Base-by-base conservation (phyloP, 2,329 filamentous ascomycete genomes). In the Epichloe hybrida region DNA sequence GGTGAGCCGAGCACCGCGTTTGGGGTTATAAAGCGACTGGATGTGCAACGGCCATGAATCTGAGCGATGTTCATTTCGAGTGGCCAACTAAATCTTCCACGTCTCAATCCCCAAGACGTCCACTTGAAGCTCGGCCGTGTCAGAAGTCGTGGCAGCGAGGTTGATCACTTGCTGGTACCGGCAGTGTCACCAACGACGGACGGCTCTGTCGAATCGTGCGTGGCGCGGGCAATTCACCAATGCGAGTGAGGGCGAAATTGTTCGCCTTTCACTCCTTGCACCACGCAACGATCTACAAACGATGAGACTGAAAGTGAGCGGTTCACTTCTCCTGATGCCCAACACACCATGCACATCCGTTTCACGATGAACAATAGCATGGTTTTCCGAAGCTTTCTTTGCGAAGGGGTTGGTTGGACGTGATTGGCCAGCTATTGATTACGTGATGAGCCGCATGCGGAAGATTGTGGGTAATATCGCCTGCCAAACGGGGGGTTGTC, bases 381-480 rank as follows among this genome's bases (percentile, higher is more conserved):
- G 35, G n/a, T 27, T 43, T 49, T 49, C 35, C 23, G 43, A 38
- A 21, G 39, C 46, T 11, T n/a, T n/a, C 39, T 15, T 39, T 37
- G 44, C 20, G 17, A 48, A 41, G 27, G 27, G 27, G 11, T 13
- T 36, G 37, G 20, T n/a, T 35, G 46, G 38, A 36, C 37, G 37
- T 55, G 49, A 53, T 53, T 55, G 53, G 53, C 21, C 44, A 41
- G 9, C 8, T 13, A 13, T 3, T 35, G 53, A 44, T 55, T 55
- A 55, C 52, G 53, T 55, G 46, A 55, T 53, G 49, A 20, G 23
- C 46, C 37, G 36, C 36, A 31, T n/a, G 36, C 36, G 12, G 36
- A n/a, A 38, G 36, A n/a, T 13, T 13, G 36, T 38, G 36, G 36
- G 27, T 4, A 17, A 17, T 17, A 31, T 31, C 27, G 27, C 27